Conservation (phyloP, 768 basidiomycete species). For the Boletus rufocinnamomeus region DNA sequence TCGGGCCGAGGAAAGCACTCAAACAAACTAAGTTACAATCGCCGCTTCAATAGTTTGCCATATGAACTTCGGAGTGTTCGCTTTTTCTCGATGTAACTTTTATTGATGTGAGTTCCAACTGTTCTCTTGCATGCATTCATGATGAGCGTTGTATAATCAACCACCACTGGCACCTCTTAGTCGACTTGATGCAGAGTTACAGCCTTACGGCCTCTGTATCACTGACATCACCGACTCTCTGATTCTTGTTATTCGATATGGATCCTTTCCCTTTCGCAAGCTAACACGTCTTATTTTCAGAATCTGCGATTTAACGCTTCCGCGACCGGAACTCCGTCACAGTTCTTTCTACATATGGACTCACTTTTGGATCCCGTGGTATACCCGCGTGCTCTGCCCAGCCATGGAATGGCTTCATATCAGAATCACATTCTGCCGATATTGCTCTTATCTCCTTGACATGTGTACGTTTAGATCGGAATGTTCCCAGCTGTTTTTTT, state of each 20-base stretch:
- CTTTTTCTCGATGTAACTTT: neutral
- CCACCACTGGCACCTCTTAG: slow-evolving; percentile 90
- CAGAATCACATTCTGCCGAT: neutral
- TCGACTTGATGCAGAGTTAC: slow-evolving; percentile 60
- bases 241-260: slow-evolving; percentile 30
- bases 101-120: slow-evolving; percentile 18
- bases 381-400: neutral
- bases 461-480: neutral
- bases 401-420: neutral
- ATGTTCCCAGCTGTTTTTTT: slow-evolving; percentile 8
- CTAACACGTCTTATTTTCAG: slow-evolving; percentile 26
- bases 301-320: neutral
- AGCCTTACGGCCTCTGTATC: slow-evolving; percentile 46
- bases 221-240: slow-evolving; percentile 78
- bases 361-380: slow-evolving; percentile 5
- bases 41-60: slow-evolving; percentile 22
- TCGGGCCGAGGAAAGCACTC: neutral
- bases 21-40: slow-evolving; percentile 1
- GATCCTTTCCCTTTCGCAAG: neutral
- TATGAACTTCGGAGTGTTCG: neutral
- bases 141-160: slow-evolving; percentile 84
- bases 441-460: slow-evolving; percentile 11
- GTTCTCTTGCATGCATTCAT: slow-evolving; percentile 30
- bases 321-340: neutral
- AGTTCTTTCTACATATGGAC: neutral